Base-by-base conservation (phyloP, 2,329 filamentous ascomycete species). In the Coniella lustricola region DNA sequence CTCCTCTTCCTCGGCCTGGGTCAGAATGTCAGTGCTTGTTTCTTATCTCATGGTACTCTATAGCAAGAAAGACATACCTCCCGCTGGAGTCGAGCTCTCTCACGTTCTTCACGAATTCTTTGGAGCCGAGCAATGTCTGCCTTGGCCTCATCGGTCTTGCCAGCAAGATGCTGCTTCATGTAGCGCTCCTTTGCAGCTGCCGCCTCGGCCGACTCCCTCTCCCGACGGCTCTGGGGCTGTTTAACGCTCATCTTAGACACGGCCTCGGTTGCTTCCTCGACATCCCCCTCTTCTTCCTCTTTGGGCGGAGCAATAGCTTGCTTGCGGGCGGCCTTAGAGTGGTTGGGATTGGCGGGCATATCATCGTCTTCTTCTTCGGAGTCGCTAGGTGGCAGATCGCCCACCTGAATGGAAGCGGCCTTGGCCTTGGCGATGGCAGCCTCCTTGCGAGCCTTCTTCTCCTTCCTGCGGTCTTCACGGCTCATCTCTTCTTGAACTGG, bases 111-210 rank as follows among this genome's bases (percentile, higher is more conserved):
- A 41, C 84, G 81, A 57, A 98, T 89, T 51, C 91, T 64, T 65
- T 75, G 82, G 61, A 98, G 70, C 48, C 93, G 80, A 51, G 89
- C 91, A 57, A 97, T 63, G 68, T 98, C 93, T 4, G 87, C 84
- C 65, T 88, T 85, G 41, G 91, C 90, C 75, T 96, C 87, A 53
- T 98, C 93, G 38, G 93, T 97, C 81, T 97, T 97, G 61, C 91
- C 91, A 62, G 90, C 86, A 49, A 90, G 87, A 62, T 96, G 91
- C 59, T 96, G 67, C 70, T 94, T 95, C 74, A 89, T 80, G 63
- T 95, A 96, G 57, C 83, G 79, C 73, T 95, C 90, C 66, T 90
- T 90, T 25, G 88, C 89, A 64, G 91, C 86, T 54, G 85, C 84
- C 1, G 90, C 90, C 70, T 95, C 86, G 31, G 93, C 62, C 2